Percentiles rank a stretch among this genome's conserved stretches.
Conservation (phyloP, 306 rosid species). For the Malus domestica region ASM211411v1 NC_041804.1:4401001-4401500, state of each 20-base stretch:
- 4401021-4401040: background rate
- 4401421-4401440: constrained; percentile 13
- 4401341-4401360: constrained; percentile 81
- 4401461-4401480: constrained; percentile 85
- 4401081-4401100: background rate
- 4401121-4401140: background rate
- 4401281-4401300: background rate
- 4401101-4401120: background rate
- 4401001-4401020: background rate
- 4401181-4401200: background rate
- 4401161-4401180: constrained; percentile 1
- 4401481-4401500: constrained; percentile 88
- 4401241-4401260: background rate
- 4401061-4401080: background rate
- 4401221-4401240: constrained; percentile 1
- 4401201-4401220: background rate
- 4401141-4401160: background rate
- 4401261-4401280: background rate
- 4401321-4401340: constrained; percentile 86
- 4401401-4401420: too few species aligned
- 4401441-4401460: constrained; percentile 60
- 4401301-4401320: constrained; percentile 68
- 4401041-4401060: background rate
- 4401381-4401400: background rate
- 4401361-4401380: constrained; percentile 49